Evolutionary conservation across 495 filamentous ascomycete genomes (phyloP), one percentile per base, ranked within the genome.

Genomic region (Tetracladium marchalianum): DNA sequence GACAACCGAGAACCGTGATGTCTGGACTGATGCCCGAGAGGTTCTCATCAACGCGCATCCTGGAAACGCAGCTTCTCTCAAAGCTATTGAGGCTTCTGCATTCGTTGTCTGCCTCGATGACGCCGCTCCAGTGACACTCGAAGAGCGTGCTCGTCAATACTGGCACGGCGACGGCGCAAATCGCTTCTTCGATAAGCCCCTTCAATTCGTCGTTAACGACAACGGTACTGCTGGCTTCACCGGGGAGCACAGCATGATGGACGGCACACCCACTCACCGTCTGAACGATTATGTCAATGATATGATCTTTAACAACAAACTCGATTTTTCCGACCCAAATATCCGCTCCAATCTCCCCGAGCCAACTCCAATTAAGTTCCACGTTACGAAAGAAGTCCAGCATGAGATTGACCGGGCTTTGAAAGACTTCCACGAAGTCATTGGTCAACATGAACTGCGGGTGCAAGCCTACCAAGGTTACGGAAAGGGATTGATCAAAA

Each of bases 241-340:
- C 71, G 93, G 93, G 59, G 93, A 99, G 72, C 93, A 99, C 73
- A 89, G 82, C 66, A 97, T 99, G 93, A 99, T 99, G 93, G 93
- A 99, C 63, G 93, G 93, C 46, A 99, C 90, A 22, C 88, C 93
- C 1, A 99, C 93, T 11, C 90, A 97, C 65, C 80, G 93, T 3
- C 77, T 99, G 27, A 97, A 94, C 64, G 92, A 99, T 73, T 86
- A 85, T 61, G 74, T 89, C 65, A 92, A 90, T 72, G 76, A 78
- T 58, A 69, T 87, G 55, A 95, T 96, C 65, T 88, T 90, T 68
- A 78, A 78, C 70, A 86, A 93, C 68, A 89, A 88, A 62, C 78
- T 97, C 50, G 85, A 95, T 63, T 82, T 95, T 57, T 82, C 80
- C 39, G 71, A 85, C 57, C 73, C 85, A 13, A 62, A 64, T 11